Evolutionary conservation across 163 green algal species (phyloP).

Genomic region (Prototheca cutis): DNA sequence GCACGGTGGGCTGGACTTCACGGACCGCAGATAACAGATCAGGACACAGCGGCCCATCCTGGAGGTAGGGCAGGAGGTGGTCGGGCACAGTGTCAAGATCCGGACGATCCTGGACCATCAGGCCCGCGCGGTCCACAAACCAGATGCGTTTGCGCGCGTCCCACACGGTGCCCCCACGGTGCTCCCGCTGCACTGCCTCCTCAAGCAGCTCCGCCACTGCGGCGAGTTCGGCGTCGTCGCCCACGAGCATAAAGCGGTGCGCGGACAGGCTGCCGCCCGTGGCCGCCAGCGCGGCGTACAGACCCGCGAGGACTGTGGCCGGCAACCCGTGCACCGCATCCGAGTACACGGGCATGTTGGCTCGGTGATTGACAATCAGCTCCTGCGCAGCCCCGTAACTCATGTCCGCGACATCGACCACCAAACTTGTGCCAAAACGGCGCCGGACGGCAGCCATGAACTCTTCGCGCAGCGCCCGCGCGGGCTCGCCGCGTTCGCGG

Average conservation of each 20-base stretch:
- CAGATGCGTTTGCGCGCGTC: constrained; percentile 59
- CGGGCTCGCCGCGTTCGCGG: constrained; percentile 28
- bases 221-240: constrained; percentile 36
- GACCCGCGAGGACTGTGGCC: constrained; percentile 41
- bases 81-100: constrained; percentile 61
- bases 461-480: constrained; percentile 65
- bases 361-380: constrained; percentile 49
- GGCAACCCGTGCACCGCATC: constrained; percentile 30
- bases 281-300: constrained; percentile 52
- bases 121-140: constrained; percentile 53
- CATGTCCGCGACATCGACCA: constrained; percentile 76
- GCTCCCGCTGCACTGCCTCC: constrained; percentile 53
- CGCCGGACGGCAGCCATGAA: constrained; percentile 57
- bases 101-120: constrained; percentile 55
- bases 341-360: constrained; percentile 36
- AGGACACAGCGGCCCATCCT: constrained; percentile 8
- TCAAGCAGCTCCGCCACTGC: constrained; percentile 69
- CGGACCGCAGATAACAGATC: constrained; percentile 42
- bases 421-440: constrained; percentile 59
- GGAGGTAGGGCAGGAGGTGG: constrained; percentile 62
- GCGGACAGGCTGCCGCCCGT: constrained; percentile 46
- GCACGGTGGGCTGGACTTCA: constrained; percentile 58
- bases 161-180: constrained; percentile 41
- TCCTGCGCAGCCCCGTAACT: constrained; percentile 56
- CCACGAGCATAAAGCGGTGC: constrained; percentile 55